These are phyloP conservation scores for Moricandia moricandioides DNA, from an alignment of 345 rosid genomes.

Conservation along the genomic window DNA sequence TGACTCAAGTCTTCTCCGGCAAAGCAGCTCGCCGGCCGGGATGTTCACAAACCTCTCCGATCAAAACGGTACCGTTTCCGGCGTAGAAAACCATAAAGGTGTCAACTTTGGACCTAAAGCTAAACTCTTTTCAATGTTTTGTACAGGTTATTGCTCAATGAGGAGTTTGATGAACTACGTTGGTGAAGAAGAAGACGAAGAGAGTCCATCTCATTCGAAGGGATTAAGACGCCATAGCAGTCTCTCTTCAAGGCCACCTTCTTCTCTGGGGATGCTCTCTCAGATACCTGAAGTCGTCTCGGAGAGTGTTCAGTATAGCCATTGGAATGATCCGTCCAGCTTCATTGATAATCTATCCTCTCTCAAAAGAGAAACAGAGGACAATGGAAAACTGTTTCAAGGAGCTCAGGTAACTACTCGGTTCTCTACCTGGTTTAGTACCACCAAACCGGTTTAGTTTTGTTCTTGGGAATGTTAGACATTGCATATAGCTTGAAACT, in stretches of 20 bases:
- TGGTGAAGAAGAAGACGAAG: slow-evolving; percentile 47
- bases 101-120: slow-evolving; percentile 8
- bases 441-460: slow-evolving; percentile 15
- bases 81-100: too few species aligned
- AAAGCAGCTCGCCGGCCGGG: slow-evolving; percentile 84
- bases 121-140: not conserved
- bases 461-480: not conserved
- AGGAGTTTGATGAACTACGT: slow-evolving; percentile 40
- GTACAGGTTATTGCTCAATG: slow-evolving; percentile 54
- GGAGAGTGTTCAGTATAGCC: slow-evolving; percentile 47
- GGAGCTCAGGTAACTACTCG: slow-evolving; percentile 47
- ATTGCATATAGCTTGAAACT: not conserved
- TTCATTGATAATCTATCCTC: slow-evolving; percentile 44
- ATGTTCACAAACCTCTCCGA: slow-evolving; percentile 55
- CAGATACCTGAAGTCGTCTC: slow-evolving; percentile 60
- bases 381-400: slow-evolving; percentile 39
- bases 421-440: slow-evolving; percentile 12
- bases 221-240: slow-evolving; percentile 56
- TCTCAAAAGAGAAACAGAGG: slow-evolving; percentile 50
- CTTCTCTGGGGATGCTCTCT: slow-evolving; percentile 64
- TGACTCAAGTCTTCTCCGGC: slow-evolving; percentile 57
- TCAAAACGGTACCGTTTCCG: slow-evolving; percentile 61
- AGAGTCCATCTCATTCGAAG: slow-evolving; percentile 43
- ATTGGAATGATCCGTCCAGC: slow-evolving; percentile 62
- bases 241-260: slow-evolving; percentile 58